These are phyloP conservation scores for Sphenostylis stenocarpa DNA, from an alignment of 306 rosid species.

Conservation along the genomic window DNA sequence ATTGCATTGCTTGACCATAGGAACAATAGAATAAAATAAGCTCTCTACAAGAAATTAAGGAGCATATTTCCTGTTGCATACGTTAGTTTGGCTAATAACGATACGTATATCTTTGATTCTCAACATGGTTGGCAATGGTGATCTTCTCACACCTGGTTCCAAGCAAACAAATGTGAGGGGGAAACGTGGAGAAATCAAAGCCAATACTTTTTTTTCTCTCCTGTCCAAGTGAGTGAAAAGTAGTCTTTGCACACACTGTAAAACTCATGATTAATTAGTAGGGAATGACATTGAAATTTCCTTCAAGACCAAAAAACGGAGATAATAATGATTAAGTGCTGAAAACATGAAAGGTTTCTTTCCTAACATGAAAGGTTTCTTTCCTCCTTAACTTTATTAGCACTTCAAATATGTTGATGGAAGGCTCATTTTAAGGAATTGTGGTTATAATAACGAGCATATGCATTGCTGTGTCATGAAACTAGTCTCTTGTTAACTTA, in stretches of 20 bases:
- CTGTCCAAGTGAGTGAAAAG: constrained; percentile 23
- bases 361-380: not conserved
- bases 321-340: not conserved
- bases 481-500: not conserved
- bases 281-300: constrained; percentile 32
- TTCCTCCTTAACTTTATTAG: constrained; percentile 9
- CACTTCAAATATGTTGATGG: not conserved
- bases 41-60: too few relatives aligned
- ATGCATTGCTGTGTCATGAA: not conserved
- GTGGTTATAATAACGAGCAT: not conserved
- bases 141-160: not conserved
- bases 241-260: not conserved
- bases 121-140: not conserved
- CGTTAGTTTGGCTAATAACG: not conserved
- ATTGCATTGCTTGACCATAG: too few relatives aligned
- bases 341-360: constrained; percentile 5
- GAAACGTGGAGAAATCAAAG: constrained; percentile 16
- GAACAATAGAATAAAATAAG: too few relatives aligned
- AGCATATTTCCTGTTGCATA: too few relatives aligned
- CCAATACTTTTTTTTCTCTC: constrained; percentile 24
- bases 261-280: constrained; percentile 27
- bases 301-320: constrained; percentile 24
- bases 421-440: not conserved
- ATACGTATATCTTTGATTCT: not conserved
- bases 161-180: not conserved